These are phyloP conservation scores for Collariella sp. DNA, from an alignment of 495 filamentous ascomycete species.

Conservation along the genomic window DNA sequence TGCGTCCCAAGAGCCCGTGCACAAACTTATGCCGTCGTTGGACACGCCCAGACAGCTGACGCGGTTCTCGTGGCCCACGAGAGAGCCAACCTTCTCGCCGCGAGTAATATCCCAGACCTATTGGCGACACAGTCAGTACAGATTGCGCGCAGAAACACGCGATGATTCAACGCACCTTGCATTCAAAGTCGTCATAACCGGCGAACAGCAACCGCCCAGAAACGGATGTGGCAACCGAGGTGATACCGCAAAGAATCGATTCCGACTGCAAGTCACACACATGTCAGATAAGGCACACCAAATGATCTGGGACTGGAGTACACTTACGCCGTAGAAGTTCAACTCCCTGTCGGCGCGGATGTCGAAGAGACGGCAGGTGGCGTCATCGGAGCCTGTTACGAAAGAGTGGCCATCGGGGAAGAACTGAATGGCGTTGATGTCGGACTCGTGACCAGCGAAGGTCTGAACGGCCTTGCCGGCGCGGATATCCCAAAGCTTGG, in stretches of 20 bases:
- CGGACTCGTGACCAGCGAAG: slow-evolving; percentile 95
- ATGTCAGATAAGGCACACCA: too few relatives aligned
- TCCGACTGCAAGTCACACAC: slow-evolving; percentile 57
- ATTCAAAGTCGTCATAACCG: slow-evolving; percentile 98
- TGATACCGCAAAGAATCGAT: slow-evolving; percentile 95
- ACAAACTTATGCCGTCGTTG: slow-evolving; percentile 98
- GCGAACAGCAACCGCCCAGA: slow-evolving; percentile 93
- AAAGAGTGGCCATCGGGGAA: slow-evolving; percentile 99
- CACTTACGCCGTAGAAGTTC: slow-evolving; percentile 86
- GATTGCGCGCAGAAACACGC: slow-evolving; percentile 7
- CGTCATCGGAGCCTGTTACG: slow-evolving; percentile 95
- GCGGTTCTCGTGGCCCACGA: slow-evolving; percentile 96
- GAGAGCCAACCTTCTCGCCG: slow-evolving; percentile 90
- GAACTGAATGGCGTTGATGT: slow-evolving; percentile 99
- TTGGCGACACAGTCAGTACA: not conserved
- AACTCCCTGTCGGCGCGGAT: slow-evolving; percentile 94
- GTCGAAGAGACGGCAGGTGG: slow-evolving; percentile 94
- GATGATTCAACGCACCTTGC: slow-evolving; percentile 64
- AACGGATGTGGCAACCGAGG: slow-evolving; percentile 95
- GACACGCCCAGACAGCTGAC: slow-evolving; percentile 97
- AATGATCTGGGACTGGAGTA: too few relatives aligned
- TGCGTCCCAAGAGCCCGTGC: slow-evolving; percentile 99
- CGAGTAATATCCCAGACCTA: slow-evolving; percentile 97
- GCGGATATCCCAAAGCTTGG: slow-evolving; percentile 97
- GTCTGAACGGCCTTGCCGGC: slow-evolving; percentile 98